phyloP scores from a whole-genome alignment of 73 alveolate species.

The Effrenium voratum region DNA sequence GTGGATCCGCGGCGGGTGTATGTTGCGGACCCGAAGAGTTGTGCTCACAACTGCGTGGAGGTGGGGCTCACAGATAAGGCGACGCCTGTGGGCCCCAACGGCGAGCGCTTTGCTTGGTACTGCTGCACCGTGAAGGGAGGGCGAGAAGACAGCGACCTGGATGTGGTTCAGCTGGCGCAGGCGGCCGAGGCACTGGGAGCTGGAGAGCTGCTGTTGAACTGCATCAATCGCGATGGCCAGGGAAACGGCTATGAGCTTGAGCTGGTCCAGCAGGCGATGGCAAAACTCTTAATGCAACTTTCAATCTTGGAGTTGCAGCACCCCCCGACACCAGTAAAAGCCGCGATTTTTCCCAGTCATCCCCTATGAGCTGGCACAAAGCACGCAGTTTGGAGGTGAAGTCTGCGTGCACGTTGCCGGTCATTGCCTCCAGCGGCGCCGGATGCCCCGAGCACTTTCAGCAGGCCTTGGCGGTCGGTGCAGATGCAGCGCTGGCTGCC shows the following conservation, averaged over 20 bases:
- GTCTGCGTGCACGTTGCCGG: constrained; percentile 49
- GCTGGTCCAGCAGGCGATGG: constrained; percentile 49
- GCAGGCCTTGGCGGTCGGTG: constrained; percentile 39
- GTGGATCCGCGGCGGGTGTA: constrained; percentile 87
- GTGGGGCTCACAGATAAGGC: background rate
- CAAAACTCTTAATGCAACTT: background rate
- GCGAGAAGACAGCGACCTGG: constrained; percentile 80
- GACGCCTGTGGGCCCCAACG: constrained; percentile 91
- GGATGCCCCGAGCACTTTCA: constrained; percentile 63
- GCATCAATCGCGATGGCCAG: constrained; percentile 94
- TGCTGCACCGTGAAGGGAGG: constrained; percentile 94
- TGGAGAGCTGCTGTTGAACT: constrained; percentile 88
- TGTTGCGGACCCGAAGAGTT: background rate
- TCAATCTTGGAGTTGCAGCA: background rate
- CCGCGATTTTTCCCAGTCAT: too few species aligned
- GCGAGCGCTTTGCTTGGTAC: constrained; percentile 75
- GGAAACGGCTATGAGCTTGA: constrained; percentile 89
- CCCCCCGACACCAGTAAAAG: too few species aligned
- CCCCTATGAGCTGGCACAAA: background rate
- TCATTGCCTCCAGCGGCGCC: constrained; percentile 92
- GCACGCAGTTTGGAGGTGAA: constrained; percentile 6
- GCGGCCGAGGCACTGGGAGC: constrained; percentile 94
- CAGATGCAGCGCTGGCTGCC: constrained; percentile 83
- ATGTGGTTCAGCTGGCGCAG: constrained; percentile 69
- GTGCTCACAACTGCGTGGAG: constrained; percentile 54